Evolutionary conservation across 345 rosid species (phyloP).

Genomic region (Toxicodendron radicans): DNA sequence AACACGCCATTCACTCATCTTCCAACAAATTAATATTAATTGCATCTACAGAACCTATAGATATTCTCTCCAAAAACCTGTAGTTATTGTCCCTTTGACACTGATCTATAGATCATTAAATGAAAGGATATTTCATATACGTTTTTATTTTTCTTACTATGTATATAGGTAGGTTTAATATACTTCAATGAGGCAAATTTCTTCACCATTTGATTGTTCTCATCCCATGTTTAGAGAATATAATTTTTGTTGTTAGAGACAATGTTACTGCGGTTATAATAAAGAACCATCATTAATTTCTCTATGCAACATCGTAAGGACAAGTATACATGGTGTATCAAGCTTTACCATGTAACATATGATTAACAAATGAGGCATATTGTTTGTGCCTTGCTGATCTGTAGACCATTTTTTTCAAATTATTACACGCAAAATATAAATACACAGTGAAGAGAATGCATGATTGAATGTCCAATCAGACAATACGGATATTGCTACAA

Average conservation of each 20-base stretch:
- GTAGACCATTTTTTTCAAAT: slow-evolving; percentile 16
- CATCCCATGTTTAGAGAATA: not conserved
- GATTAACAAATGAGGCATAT: slow-evolving; percentile 2
- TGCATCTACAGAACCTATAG: not conserved
- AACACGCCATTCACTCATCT: too few relatives aligned
- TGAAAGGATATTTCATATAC: too few relatives aligned
- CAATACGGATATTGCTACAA: slow-evolving; percentile 29
- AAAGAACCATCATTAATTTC: not conserved
- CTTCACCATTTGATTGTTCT: slow-evolving; percentile 13
- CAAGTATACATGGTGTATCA: too few relatives aligned
- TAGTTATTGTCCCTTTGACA: not conserved
- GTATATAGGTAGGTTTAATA: too few relatives aligned
- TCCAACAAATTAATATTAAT: not conserved
- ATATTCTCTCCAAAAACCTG: not conserved
- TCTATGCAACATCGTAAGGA: too few relatives aligned
- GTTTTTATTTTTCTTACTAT: too few relatives aligned
- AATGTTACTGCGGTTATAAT: too few relatives aligned
- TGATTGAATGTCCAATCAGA: slow-evolving; percentile 39
- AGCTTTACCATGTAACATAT: not conserved
- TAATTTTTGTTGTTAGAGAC: not conserved
- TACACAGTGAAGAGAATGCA: not conserved
- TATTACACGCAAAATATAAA: not conserved
- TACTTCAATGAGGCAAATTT: not conserved
- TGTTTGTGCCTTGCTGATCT: slow-evolving; percentile 21
- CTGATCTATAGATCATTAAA: not conserved